Evolutionary conservation across 768 basidiomycete species (phyloP).

Genomic region (Trametes cinnabarina): DNA sequence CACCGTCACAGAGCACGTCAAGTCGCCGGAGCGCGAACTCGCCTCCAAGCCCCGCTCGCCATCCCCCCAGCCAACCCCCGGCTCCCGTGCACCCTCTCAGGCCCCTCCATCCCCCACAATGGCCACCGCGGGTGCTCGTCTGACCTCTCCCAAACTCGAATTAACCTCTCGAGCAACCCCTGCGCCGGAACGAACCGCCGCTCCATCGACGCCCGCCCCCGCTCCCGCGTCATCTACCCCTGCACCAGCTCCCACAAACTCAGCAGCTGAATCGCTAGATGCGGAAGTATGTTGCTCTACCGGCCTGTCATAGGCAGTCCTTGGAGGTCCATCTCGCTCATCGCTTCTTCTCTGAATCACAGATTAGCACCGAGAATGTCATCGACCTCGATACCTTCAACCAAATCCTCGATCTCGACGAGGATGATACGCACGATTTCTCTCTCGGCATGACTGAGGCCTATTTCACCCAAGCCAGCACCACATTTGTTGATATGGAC

Average conservation of each 20-base stretch:
- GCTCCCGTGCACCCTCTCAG: slow-evolving; percentile 7
- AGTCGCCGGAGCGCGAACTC: slow-evolving; percentile 18
- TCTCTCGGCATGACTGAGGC: slow-evolving; percentile 73
- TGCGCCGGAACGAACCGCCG: not conserved
- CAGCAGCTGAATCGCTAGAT: slow-evolving; percentile 4
- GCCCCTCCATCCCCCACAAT: slow-evolving; percentile 10
- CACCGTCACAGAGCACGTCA: slow-evolving; percentile 2
- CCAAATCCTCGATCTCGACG: slow-evolving; percentile 92
- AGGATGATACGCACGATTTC: slow-evolving; percentile 76
- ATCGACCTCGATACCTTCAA: slow-evolving; percentile 80
- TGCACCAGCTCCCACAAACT: not conserved
- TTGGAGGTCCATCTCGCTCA: not conserved
- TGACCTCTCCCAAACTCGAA: slow-evolving; percentile 10
- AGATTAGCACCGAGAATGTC: slow-evolving; percentile 30
- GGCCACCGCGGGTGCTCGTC: slow-evolving; percentile 10
- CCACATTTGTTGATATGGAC: slow-evolving; percentile 80
- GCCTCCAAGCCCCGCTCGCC: slow-evolving; percentile 15
- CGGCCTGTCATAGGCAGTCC: not conserved
- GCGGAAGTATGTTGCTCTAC: slow-evolving; percentile 3
- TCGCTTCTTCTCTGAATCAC: slow-evolving; percentile 15
- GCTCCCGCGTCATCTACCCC: not conserved
- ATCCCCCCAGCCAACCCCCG: slow-evolving; percentile 1
- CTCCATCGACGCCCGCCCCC: not conserved
- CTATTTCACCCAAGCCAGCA: slow-evolving; percentile 77
- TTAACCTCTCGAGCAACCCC: not conserved